Conservation (phyloP, 2,329 filamentous ascomycete genomes). For the Phialocephala subalpina region DNA sequence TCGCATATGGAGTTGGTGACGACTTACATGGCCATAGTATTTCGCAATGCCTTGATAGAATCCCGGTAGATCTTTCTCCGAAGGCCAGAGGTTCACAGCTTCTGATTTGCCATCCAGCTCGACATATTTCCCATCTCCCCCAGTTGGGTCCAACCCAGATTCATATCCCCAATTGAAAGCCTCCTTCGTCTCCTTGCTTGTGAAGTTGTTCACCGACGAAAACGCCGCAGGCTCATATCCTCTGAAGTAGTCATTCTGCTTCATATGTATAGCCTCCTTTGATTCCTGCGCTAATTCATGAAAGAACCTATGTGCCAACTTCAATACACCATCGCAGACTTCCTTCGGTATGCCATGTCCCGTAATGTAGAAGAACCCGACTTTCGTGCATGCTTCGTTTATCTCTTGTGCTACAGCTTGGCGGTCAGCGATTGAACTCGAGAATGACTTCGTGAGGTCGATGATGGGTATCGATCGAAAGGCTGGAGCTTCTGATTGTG, state of each 20-base stretch:
- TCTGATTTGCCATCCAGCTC: conserved; percentile 41
- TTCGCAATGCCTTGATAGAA: conserved; percentile 41
- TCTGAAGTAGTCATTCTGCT: conserved; percentile 48
- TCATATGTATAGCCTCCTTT: conserved; percentile 51
- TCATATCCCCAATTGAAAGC: conserved; percentile 46
- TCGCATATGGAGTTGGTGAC: not conserved
- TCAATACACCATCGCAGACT: conserved; percentile 51
- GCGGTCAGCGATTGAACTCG: conserved; percentile 34
- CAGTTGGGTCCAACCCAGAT: conserved; percentile 40
- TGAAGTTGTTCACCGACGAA: conserved; percentile 54
- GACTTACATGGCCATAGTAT: conserved; percentile 41
- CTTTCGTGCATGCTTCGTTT: conserved; percentile 39
- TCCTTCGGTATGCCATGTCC: conserved; percentile 53
- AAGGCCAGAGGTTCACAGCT: conserved; percentile 41
- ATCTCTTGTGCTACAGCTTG: conserved; percentile 40
- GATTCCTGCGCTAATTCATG: conserved; percentile 51
- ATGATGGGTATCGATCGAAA: conserved; percentile 42
- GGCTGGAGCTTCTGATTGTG: conserved; percentile 30
- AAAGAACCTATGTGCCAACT: conserved; percentile 56
- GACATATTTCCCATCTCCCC: conserved; percentile 44
- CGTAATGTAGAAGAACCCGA: conserved; percentile 48
- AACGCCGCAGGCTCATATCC: conserved; percentile 58
- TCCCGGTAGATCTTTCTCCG: conserved; percentile 38
- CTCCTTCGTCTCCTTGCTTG: conserved; percentile 57
- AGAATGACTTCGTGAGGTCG: conserved; percentile 42